Conservation (phyloP, 2,329 filamentous ascomycete genomes). For the Fusarium miscanthi region DNA sequence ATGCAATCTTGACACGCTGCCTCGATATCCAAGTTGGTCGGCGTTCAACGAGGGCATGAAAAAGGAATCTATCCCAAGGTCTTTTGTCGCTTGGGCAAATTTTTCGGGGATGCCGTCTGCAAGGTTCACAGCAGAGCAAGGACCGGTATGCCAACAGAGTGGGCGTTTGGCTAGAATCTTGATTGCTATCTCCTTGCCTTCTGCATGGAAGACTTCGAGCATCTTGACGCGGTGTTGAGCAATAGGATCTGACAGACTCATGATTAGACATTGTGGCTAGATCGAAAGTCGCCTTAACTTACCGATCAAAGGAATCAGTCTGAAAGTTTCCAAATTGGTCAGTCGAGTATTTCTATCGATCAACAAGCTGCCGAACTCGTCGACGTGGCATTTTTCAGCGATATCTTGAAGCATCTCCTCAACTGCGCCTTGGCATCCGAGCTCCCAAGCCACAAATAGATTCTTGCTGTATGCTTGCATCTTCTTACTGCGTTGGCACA, state of each 20-base stretch:
- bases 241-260: not conserved
- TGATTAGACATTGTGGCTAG: not conserved
- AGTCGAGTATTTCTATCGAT: not conserved
- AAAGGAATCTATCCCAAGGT: not conserved
- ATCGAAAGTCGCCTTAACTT: not conserved
- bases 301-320: not conserved
- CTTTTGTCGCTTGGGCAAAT: not conserved
- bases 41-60: not conserved
- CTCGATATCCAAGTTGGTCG: not conserved
- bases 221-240: not conserved
- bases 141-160: not conserved
- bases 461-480: not conserved
- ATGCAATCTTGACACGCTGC: not conserved
- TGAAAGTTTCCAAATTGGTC: not conserved
- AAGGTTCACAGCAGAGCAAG: not conserved
- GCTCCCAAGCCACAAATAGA: constrained; percentile 6
- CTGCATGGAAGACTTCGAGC: not conserved
- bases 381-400: not conserved
- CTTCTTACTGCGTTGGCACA: not conserved
- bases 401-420: not conserved
- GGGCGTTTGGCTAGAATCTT: not conserved
- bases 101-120: not conserved
- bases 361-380: not conserved
- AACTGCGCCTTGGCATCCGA: not conserved
- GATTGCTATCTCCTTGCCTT: not conserved